Percentiles rank a stretch among this genome's conserved stretches.
Conservation (phyloP, 257 asterid genomes). For the Nemophila menziesii region DNA sequence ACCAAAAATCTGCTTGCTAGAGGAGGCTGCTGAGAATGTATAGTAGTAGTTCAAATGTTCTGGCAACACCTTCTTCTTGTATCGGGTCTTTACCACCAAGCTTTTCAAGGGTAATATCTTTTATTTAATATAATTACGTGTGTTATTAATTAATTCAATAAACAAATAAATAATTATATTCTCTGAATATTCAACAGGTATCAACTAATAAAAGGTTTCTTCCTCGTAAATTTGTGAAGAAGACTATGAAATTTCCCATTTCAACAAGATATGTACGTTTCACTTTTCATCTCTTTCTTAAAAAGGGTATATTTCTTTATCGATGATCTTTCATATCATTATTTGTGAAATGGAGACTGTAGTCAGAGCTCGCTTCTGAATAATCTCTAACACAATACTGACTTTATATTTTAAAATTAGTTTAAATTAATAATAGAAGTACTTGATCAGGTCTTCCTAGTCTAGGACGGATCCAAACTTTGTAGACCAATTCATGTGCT, state of each 20-base stretch:
- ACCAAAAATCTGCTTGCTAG: not conserved
- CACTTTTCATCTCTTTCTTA: no score
- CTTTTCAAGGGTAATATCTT: not conserved
- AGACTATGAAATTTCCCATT: slow-evolving; percentile 10
- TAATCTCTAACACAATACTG: not conserved
- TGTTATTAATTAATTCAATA: no score
- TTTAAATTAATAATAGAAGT: not conserved
- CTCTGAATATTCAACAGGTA: slow-evolving; percentile 17
- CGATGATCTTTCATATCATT: not conserved
- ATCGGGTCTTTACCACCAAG: not conserved
- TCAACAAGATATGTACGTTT: no score
- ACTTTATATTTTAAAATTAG: not conserved
- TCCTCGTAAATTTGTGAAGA: slow-evolving; percentile 4
- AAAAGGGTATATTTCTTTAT: slow-evolving; percentile 33
- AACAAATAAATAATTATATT: no score
- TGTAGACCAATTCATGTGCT: not conserved
- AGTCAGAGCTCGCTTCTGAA: not conserved
- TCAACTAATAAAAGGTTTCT: slow-evolving; percentile 17
- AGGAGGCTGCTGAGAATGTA: not conserved
- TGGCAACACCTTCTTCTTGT: not conserved
- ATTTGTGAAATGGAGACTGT: not conserved
- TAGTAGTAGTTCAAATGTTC: not conserved
- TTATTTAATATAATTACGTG: no score
- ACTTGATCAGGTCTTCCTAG: not conserved
- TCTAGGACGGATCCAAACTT: not conserved